Evolutionary conservation across 257 asterid genomes (phyloP).

Genomic region (Penstemon newberryi): DNA sequence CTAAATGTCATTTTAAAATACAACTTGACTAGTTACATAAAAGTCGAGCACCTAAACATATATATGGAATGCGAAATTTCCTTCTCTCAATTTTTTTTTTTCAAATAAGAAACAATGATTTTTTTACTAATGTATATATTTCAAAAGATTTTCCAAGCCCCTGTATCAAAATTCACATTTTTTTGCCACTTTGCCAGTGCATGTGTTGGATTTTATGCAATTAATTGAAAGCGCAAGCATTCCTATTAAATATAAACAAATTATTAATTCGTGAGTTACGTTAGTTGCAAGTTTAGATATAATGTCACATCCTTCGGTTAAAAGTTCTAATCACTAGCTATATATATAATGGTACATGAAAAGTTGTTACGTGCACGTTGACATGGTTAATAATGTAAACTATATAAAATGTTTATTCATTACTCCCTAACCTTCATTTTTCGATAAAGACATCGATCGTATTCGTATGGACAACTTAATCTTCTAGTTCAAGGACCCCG

Average conservation of each 20-base stretch:
- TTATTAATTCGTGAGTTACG: no score
- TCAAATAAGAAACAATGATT: no score
- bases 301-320: conserved; percentile 26
- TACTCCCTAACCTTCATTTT: conserved; percentile 5
- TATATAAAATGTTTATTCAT: conserved; percentile 10
- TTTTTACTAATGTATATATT: no score
- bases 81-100: no score
- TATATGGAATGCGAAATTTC: not conserved
- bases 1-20: no score
- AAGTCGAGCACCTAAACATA: not conserved
- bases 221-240: no score
- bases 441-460: conserved; percentile 17
- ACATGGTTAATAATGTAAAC: conserved; percentile 11
- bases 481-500: conserved; percentile 6
- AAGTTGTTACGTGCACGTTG: conserved; percentile 35
- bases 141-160: no score
- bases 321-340: conserved; percentile 23
- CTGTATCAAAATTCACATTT: no score
- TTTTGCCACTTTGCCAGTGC: no score
- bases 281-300: conserved; percentile 11
- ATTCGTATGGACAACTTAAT: conserved; percentile 10
- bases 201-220: no score
- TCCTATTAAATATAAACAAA: no score
- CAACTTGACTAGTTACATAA: not conserved
- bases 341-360: conserved; percentile 13